phyloP scores from a whole-genome alignment of 345 rosid species.

The Populus davidiana region DNA sequence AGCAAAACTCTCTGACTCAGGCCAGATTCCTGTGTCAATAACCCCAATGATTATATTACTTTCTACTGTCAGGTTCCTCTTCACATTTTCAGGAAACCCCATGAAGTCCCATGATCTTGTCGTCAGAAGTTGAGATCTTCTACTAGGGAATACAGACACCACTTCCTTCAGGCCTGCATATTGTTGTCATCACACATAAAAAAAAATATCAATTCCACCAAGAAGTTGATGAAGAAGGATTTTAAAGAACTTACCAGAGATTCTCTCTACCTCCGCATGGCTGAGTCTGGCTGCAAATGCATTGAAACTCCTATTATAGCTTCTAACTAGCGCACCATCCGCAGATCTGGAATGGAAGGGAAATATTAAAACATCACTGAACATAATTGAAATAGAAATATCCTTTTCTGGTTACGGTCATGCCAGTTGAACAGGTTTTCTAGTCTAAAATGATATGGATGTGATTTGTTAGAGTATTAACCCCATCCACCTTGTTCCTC shows the following conservation, averaged over 20 bases:
- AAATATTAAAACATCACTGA: not conserved
- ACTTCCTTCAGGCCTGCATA: conserved; percentile 33
- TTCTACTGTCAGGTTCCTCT: conserved; percentile 1
- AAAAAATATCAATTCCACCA: too few relatives aligned
- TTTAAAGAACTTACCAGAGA: conserved; percentile 37
- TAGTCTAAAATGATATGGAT: too few relatives aligned
- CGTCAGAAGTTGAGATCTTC: conserved; percentile 33
- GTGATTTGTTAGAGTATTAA: too few relatives aligned
- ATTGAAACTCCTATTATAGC: conserved; percentile 58
- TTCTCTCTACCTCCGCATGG: conserved; percentile 34
- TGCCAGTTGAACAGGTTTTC: too few relatives aligned
- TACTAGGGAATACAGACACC: conserved; percentile 48
- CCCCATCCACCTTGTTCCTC: too few relatives aligned
- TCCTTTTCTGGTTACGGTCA: too few relatives aligned
- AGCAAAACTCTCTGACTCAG: conserved; percentile 45
- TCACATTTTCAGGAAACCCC: conserved; percentile 27
- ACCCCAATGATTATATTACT: conserved; percentile 42
- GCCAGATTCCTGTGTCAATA: conserved; percentile 42
- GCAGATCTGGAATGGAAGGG: conserved; percentile 17
- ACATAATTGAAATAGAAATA: too few relatives aligned
- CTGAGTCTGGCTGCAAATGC: conserved; percentile 54
- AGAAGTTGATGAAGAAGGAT: too few relatives aligned
- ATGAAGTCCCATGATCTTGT: conserved; percentile 61
- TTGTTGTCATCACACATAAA: not conserved
- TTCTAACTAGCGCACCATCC: conserved; percentile 37